A percentile compares a stretch with the other conserved stretches of the same genome.
phyloP scores from a whole-genome alignment of 768 basidiomycete species.

The Leucosporidium scottii region DNA sequence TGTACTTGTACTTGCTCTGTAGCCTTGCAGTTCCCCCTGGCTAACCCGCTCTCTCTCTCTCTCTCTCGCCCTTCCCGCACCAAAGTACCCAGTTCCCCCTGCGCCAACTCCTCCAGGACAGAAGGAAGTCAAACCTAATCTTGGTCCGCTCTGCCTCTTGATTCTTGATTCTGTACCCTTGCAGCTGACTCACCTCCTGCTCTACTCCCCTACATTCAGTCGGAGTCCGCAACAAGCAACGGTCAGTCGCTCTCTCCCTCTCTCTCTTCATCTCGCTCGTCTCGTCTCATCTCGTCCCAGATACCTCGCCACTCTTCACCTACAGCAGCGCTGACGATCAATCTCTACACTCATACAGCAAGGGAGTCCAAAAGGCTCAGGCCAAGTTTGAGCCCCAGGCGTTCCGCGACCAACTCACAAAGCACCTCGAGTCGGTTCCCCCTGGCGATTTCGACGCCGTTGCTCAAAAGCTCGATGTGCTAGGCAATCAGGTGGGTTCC shows the following conservation, averaged over 20 bases:
- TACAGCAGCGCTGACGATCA: no score
- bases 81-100: no score
- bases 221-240: constrained; percentile 18
- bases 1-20: no score
- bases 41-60: no score
- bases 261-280: neutral
- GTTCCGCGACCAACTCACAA: constrained; percentile 88
- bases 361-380: constrained; percentile 33
- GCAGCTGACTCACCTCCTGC: neutral
- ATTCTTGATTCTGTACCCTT: neutral
- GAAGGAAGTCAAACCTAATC: constrained; percentile 3
- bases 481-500: constrained; percentile 49
- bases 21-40: no score
- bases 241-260: constrained; percentile 1
- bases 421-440: constrained; percentile 75
- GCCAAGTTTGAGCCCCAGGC: constrained; percentile 49
- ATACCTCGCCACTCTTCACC: no score
- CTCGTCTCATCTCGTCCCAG: neutral
- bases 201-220: constrained; percentile 6
- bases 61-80: no score
- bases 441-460: constrained; percentile 73
- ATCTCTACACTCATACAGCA: neutral
- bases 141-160: neutral
- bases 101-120: constrained; percentile 1
- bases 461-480: constrained; percentile 75